Conservation (phyloP, 2,329 filamentous ascomycete species). For the Curvularia spicifera region DNA sequence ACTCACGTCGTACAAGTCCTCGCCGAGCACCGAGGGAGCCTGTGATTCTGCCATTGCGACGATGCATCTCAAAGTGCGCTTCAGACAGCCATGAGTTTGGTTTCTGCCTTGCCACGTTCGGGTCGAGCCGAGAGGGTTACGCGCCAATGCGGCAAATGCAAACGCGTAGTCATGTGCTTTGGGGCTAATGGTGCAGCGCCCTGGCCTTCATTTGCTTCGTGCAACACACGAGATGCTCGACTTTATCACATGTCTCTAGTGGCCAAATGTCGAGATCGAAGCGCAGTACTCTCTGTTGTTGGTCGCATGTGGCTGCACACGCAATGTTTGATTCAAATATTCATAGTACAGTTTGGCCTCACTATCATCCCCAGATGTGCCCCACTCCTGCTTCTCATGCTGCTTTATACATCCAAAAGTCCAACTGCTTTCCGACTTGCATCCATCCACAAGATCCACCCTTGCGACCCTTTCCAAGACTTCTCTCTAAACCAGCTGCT, state of each 20-base stretch:
- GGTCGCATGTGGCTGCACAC: constrained; percentile 10
- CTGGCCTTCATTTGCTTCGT: background rate
- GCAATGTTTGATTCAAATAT: constrained; percentile 17
- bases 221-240: background rate
- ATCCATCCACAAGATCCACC: background rate
- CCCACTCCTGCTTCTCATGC: background rate
- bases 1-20: constrained; percentile 46
- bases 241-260: background rate
- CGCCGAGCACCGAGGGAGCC: constrained; percentile 35
- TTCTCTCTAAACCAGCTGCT: background rate
- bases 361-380: constrained; percentile 1
- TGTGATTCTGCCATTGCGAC: constrained; percentile 43
- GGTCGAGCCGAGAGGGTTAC: constrained; percentile 19
- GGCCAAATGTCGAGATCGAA: background rate
- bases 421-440: background rate
- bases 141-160: constrained; percentile 18
- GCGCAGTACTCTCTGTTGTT: background rate
- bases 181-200: background rate
- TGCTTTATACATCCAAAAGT: background rate
- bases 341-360: constrained; percentile 6
- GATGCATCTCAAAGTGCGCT: constrained; percentile 16
- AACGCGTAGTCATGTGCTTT: constrained; percentile 27
- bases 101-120: constrained; percentile 18
- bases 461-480: background rate
- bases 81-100: constrained; percentile 21